A percentile compares a stretch with the other conserved stretches of the same genome.
These are phyloP conservation scores for Marasmius fiardii DNA, from an alignment of 1,284 basidiomycete species.

Conservation along the genomic window DNA sequence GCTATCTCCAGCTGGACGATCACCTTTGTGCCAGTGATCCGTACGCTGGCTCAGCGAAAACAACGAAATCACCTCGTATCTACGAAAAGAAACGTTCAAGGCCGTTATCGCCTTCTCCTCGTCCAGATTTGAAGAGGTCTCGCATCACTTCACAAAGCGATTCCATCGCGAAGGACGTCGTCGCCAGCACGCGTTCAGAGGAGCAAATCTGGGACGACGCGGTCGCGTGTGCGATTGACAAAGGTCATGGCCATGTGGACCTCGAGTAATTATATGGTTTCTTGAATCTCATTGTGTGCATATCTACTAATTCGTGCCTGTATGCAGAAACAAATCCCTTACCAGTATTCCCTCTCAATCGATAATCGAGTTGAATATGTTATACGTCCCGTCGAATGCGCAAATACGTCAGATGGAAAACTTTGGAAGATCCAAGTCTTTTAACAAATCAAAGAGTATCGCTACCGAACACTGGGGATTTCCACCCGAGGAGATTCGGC, in stretches of 20 bases:
- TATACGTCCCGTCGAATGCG: neutral
- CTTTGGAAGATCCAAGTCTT: neutral
- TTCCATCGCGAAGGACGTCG: neutral
- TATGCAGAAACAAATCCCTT: neutral
- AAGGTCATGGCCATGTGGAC: conserved; percentile 1
- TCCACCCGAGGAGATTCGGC: conserved; percentile 37
- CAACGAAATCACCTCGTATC: conserved; percentile 21
- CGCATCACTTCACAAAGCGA: neutral
- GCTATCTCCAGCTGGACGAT: conserved; percentile 15
- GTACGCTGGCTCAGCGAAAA: conserved; percentile 30
- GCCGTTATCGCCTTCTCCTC: conserved; percentile 17
- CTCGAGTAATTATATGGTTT: conserved; percentile 10
- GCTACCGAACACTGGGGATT: conserved; percentile 21
- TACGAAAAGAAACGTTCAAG: conserved; percentile 24
- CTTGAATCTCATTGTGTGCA: neutral
- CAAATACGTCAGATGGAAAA: neutral
- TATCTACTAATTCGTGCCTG: neutral
- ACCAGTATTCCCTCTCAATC: neutral
- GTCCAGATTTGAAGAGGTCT: neutral
- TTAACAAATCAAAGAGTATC: conserved; percentile 11
- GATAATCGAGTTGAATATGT: neutral
- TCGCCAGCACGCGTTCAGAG: neutral
- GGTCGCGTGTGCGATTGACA: neutral
- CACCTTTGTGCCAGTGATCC: conserved; percentile 23
- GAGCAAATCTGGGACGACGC: neutral